A percentile compares a stretch with the other conserved stretches of the same genome.
These are phyloP conservation scores for Piloderma croceum DNA, from an alignment of 768 basidiomycete genomes.

Conservation along the genomic window DNA sequence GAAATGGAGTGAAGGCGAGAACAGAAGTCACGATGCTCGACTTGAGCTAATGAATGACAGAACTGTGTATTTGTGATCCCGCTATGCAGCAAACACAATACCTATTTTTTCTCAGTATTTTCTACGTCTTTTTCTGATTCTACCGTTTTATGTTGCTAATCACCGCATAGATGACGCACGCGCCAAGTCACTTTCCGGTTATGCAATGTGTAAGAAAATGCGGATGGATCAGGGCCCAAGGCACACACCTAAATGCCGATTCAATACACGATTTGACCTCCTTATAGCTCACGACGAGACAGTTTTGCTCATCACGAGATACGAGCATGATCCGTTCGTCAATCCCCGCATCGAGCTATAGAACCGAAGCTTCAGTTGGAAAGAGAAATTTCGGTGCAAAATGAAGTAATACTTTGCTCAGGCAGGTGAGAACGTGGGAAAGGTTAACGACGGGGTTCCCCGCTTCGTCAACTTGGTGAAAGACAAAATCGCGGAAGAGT, in stretches of 20 bases:
- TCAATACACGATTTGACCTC: conserved; percentile 86
- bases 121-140: too few species aligned
- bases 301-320: conserved; percentile 92
- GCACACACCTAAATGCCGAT: conserved; percentile 76
- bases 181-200: too few species aligned
- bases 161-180: too few species aligned
- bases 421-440: conserved; percentile 82
- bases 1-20: too few species aligned
- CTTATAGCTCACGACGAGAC: conserved; percentile 88
- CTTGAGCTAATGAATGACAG: too few species aligned
- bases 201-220: too few species aligned
- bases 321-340: conserved; percentile 96
- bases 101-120: too few species aligned
- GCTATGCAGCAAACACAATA: too few species aligned
- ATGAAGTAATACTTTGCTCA: conserved; percentile 73
- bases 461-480: conserved; percentile 92
- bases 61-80: too few species aligned
- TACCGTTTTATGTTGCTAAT: too few species aligned
- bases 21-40: too few species aligned
- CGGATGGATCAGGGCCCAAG: too few species aligned
- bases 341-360: conserved; percentile 88
- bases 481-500: conserved; percentile 96
- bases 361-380: background rate
- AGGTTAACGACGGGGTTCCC: conserved; percentile 88
- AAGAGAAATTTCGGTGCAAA: conserved; percentile 1